These are phyloP conservation scores for Orbilia brochopaga DNA, from an alignment of 2,329 filamentous ascomycete species.

Conservation along the genomic window DNA sequence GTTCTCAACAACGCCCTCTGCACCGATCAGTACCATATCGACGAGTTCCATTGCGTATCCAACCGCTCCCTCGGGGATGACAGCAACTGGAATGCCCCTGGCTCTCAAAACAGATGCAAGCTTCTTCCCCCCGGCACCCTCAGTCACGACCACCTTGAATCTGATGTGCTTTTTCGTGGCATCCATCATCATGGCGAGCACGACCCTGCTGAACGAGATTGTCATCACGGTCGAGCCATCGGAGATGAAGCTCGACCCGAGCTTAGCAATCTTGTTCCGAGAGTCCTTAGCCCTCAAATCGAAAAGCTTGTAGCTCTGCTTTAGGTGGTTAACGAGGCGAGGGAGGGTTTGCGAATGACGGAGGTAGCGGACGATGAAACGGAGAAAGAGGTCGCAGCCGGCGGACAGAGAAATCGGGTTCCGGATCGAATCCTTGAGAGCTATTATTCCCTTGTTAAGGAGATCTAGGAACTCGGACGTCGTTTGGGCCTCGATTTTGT, in stretches of 20 bases:
- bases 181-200: conserved; percentile 75
- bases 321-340: conserved; percentile 65
- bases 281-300: conserved; percentile 84
- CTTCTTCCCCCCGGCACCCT: conserved; percentile 67
- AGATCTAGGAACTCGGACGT: conserved; percentile 92
- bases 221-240: conserved; percentile 85
- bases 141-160: conserved; percentile 73
- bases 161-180: conserved; percentile 73
- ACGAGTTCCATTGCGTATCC: conserved; percentile 80
- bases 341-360: conserved; percentile 42
- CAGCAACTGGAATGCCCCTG: conserved; percentile 80
- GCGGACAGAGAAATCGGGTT: conserved; percentile 93
- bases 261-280: conserved; percentile 78
- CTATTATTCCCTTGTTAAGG: conserved; percentile 75
- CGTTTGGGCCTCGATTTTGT: conserved; percentile 78
- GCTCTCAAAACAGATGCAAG: conserved; percentile 68
- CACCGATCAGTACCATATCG: conserved; percentile 70
- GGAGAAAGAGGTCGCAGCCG: conserved; percentile 92
- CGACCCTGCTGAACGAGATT: conserved; percentile 84
- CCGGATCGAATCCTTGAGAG: conserved; percentile 76
- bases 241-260: conserved; percentile 77
- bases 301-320: conserved; percentile 83
- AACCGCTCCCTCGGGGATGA: conserved; percentile 75
- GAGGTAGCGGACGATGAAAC: conserved; percentile 74
- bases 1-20: conserved; percentile 90